Base-by-base conservation (phyloP, 768 basidiomycete genomes). In the Hericium erinaceus region DNA sequence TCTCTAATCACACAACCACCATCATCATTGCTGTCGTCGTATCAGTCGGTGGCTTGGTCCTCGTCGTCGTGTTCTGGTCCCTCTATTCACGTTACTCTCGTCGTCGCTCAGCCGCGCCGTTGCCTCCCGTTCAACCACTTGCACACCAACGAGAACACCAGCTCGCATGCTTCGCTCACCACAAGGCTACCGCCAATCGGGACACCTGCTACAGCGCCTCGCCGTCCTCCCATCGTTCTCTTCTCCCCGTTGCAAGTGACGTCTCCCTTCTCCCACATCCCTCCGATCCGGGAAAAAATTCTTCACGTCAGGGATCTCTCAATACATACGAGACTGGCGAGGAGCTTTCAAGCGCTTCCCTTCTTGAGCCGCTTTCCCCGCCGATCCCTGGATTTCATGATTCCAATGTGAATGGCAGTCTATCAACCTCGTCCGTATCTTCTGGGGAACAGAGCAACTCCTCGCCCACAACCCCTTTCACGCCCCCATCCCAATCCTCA, bases 61-160 rank as follows among this genome's bases (percentile, higher is more conserved):
- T 73, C 61, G 52, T 74, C 53, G 49, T 78, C 58, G 59, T 75
- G 57, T 61, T 79, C 49, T 67, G 67, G 65, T 72, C 73, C 15
- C 56, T 76, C 60, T 57, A 78, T 54, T 70, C 71, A 40, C 72
- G 72, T 48, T 62, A 53, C 15, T 72, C 64, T 26, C 65, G 68
- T 24, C 68, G 67, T 20, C 58, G 65, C 16, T 64, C 66, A 26
- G 65, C 74, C 1, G 71, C 66, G 0, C 85, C 86, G 3, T 73
- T 87, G 0, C 86, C 85, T 0, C 85, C 83, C 13, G 74, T 81
- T 11, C 85, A 86, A 61, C 80, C 82, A 15, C 78, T 87, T 22
- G 83, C 84, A 4, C 81, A 81, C 61, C 78, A 81, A 55, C 77
- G 85, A 13, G 77, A 80, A 60, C 77, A 76, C 33, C 74, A 77